phyloP scores from a whole-genome alignment of 306 rosid species.

The Delonix regia region DNA sequence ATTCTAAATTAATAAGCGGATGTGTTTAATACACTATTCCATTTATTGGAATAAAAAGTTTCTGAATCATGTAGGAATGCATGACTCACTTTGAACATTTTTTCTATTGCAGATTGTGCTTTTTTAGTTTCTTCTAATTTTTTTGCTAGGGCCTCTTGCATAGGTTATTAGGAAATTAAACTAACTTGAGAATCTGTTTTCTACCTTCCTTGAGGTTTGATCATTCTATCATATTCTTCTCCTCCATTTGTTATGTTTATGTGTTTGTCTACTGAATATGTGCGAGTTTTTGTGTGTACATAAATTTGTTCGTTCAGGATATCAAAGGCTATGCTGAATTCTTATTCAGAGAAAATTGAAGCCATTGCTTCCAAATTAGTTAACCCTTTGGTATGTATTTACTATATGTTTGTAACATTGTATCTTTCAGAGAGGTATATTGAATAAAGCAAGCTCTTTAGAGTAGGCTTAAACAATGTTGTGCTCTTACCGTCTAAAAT shows the following conservation, averaged over 20 bases:
- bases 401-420: constrained; percentile 14
- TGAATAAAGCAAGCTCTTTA: constrained; percentile 14
- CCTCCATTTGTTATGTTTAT: neutral
- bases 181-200: constrained; percentile 6
- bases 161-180: constrained; percentile 5
- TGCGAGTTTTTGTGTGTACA: constrained; percentile 23
- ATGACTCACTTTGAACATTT: neutral
- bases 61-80: neutral
- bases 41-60: neutral
- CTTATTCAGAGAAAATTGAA: constrained; percentile 85
- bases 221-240: neutral
- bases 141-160: neutral
- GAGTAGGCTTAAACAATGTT: constrained; percentile 17
- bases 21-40: neutral
- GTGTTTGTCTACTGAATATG: constrained; percentile 27
- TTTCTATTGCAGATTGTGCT: neutral
- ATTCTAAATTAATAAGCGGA: neutral
- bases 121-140: neutral
- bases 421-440: constrained; percentile 22
- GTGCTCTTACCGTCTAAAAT: neutral
- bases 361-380: constrained; percentile 72
- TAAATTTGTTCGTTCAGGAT: constrained; percentile 55
- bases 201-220: constrained; percentile 11
- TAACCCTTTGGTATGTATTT: constrained; percentile 49
- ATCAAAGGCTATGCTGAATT: constrained; percentile 75